Conservation (phyloP, 2,329 filamentous ascomycete genomes). For the Hymenoscyphus albidus region DNA sequence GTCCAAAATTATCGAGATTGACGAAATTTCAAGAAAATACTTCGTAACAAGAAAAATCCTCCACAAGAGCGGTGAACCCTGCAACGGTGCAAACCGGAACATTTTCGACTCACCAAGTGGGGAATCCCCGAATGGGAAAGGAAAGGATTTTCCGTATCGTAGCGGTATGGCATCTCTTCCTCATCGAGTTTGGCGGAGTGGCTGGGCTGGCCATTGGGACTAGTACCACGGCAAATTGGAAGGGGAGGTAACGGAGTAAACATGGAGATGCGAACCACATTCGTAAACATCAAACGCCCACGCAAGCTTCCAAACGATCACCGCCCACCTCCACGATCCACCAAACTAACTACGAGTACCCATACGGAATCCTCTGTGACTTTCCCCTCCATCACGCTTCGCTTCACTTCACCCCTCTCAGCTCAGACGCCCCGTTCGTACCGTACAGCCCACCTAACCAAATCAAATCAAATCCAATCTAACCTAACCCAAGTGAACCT, state of each 20-base stretch:
- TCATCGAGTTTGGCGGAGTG: constrained; percentile 13
- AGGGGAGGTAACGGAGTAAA: not conserved
- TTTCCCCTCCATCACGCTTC: not conserved
- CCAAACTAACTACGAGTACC: not conserved
- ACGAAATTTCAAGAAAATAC: not conserved
- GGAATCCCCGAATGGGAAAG: not conserved
- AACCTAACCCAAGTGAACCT: no score
- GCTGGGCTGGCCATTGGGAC: no score
- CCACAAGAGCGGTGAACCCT: constrained; percentile 23
- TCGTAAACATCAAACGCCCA: constrained; percentile 8
- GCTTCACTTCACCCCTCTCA: not conserved
- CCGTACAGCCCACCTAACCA: not conserved
- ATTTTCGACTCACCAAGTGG: constrained; percentile 2
- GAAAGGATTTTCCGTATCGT: constrained; percentile 17
- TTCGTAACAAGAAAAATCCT: no score
- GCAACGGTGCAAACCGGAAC: constrained; percentile 5
- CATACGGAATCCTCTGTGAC: not conserved
- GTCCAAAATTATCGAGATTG: not conserved
- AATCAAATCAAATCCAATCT: no score
- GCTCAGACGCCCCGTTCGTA: not conserved
- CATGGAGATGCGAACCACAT: constrained; percentile 7
- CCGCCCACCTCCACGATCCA: no score
- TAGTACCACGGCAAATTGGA: constrained; percentile 12
- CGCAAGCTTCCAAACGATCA: not conserved
- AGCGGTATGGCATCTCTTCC: not conserved